These are phyloP conservation scores for Tubosaeta sp. DNA, from an alignment of 768 basidiomycete genomes.

Conservation along the genomic window DNA sequence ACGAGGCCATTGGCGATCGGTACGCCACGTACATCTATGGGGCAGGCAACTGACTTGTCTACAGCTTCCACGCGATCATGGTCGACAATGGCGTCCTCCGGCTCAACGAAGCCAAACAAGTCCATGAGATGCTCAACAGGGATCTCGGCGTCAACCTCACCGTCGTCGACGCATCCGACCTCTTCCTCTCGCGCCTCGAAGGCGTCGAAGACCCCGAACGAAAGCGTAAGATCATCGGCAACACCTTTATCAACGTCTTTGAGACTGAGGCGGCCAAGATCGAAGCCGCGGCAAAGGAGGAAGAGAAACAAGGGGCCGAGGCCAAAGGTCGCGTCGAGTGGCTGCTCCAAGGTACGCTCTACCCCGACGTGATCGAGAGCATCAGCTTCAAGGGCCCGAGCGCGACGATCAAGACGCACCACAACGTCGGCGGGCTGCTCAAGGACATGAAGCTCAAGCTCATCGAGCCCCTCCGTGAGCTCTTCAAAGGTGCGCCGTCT, in stretches of 20 bases:
- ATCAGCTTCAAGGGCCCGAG: constrained; percentile 99
- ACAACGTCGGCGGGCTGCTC: constrained; percentile 95
- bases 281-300: constrained; percentile 74
- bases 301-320: constrained; percentile 61
- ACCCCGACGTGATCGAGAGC: constrained; percentile 98
- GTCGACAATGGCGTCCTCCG: constrained; percentile 98
- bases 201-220: constrained; percentile 94
- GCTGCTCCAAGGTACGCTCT: constrained; percentile 95
- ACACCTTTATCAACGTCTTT: constrained; percentile 98
- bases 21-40: constrained; percentile 29
- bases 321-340: constrained; percentile 93
- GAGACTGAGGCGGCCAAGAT: constrained; percentile 91
- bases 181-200: constrained; percentile 85
- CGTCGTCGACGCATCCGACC: constrained; percentile 91
- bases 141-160: constrained; percentile 96
- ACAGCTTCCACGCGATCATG: constrained; percentile 98
- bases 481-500: constrained; percentile 83
- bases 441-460: constrained; percentile 99
- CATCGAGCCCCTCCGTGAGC: constrained; percentile 93
- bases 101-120: constrained; percentile 84
- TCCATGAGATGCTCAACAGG: constrained; percentile 87
- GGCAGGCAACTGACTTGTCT: neutral
- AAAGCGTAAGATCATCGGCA: constrained; percentile 98
- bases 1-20: constrained; percentile 98
- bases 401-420: constrained; percentile 99